Conservation (phyloP, 2,329 filamentous ascomycete genomes). For the Anthostomella pinea region DNA sequence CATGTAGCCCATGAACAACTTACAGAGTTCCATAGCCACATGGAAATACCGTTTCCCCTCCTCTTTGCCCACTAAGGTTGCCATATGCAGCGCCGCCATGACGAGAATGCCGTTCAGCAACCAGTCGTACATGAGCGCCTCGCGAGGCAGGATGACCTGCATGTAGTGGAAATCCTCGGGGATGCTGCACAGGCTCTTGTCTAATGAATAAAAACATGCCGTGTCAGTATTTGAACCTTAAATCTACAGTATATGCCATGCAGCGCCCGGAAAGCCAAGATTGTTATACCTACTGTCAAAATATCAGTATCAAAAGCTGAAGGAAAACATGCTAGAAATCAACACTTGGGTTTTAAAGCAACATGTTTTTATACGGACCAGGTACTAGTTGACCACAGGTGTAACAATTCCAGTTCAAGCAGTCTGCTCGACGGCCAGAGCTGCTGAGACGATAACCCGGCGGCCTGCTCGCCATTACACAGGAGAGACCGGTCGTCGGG, state of each 20-base stretch:
- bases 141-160: conserved; percentile 31
- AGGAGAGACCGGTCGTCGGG: not conserved
- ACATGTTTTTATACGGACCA: too few species aligned
- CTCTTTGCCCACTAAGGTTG: conserved; percentile 15
- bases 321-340: too few species aligned
- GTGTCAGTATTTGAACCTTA: too few species aligned
- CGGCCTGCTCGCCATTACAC: too few species aligned
- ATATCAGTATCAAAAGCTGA: too few species aligned
- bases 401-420: conserved; percentile 50
- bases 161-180: conserved; percentile 36
- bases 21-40: conserved; percentile 33
- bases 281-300: too few species aligned
- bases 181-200: conserved; percentile 37
- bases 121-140: conserved; percentile 38
- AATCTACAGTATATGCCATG: too few species aligned
- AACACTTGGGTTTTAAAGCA: too few species aligned
- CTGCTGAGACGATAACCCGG: conserved; percentile 6
- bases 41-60: conserved; percentile 26
- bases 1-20: too few species aligned
- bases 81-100: conserved; percentile 34
- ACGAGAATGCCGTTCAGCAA: conserved; percentile 38
- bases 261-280: too few species aligned
- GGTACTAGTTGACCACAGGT: conserved; percentile 47
- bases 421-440: conserved; percentile 20
- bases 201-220: too few species aligned